A percentile compares a stretch with the other conserved stretches of the same genome.
Conservation (phyloP, 805 yeast species). For the Suhomyces pyralidae region DNA sequence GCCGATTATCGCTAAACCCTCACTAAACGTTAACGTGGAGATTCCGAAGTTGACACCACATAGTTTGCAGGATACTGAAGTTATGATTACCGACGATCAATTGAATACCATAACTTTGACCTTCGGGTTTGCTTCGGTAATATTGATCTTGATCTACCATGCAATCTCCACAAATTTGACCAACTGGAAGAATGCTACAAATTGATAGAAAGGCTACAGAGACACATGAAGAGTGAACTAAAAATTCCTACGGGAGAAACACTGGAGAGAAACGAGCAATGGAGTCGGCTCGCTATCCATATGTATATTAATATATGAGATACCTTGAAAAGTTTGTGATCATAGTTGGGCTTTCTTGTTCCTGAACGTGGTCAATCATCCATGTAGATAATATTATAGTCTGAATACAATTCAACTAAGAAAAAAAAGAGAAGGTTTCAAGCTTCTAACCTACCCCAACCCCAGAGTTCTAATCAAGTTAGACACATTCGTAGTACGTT, state of each 20-base stretch:
- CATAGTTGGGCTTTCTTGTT: background rate
- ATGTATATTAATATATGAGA: background rate
- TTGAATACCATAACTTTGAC: conserved; percentile 68
- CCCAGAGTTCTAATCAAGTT: background rate
- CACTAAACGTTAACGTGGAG: background rate
- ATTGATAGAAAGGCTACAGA: background rate
- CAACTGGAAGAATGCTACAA: conserved; percentile 4
- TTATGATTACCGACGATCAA: conserved; percentile 82
- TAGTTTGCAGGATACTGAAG: background rate
- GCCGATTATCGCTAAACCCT: background rate
- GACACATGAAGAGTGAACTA: background rate
- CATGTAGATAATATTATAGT: too few relatives aligned
- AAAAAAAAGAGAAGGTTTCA: background rate
- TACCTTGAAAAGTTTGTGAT: background rate
- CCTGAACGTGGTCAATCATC: background rate
- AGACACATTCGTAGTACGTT: background rate
- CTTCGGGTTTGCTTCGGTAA: conserved; percentile 70
- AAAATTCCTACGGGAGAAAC: background rate
- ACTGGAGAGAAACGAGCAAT: background rate
- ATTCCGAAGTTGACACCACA: conserved; percentile 3
- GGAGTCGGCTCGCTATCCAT: background rate
- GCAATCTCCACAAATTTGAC: conserved; percentile 52
- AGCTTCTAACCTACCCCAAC: too few relatives aligned
- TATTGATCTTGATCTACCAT: conserved; percentile 71
- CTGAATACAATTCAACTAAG: too few relatives aligned